These are phyloP conservation scores for Glycine latifolia DNA, from an alignment of 306 rosid genomes.

Conservation along the genomic window DNA sequence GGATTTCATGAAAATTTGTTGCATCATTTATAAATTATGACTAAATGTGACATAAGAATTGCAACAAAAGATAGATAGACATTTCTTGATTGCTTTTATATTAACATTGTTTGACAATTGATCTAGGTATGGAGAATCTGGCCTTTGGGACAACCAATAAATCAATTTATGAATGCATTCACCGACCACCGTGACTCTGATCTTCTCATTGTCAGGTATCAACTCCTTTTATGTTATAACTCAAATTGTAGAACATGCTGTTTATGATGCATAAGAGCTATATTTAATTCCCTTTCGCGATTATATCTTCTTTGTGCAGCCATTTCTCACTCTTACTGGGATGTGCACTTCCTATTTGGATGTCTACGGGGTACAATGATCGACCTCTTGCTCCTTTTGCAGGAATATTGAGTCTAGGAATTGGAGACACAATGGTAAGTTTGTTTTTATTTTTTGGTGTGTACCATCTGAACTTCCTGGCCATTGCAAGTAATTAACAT, in stretches of 20 bases:
- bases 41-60: constrained; percentile 11
- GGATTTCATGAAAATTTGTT: constrained; percentile 23
- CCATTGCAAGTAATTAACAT: neutral
- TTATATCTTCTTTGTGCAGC: constrained; percentile 55
- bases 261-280: constrained; percentile 41
- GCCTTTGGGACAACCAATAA: constrained; percentile 83
- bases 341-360: constrained; percentile 94
- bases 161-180: constrained; percentile 96
- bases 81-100: constrained; percentile 37
- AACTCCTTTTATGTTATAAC: constrained; percentile 17
- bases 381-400: constrained; percentile 95
- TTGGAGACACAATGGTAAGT: constrained; percentile 94
- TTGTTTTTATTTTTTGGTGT: neutral
- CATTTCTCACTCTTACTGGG: constrained; percentile 95
- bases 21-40: constrained; percentile 3
- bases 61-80: neutral
- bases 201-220: constrained; percentile 86
- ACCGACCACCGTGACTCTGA: constrained; percentile 96
- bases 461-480: neutral
- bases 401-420: constrained; percentile 92
- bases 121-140: constrained; percentile 89
- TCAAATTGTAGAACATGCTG: constrained; percentile 22
- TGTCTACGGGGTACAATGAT: constrained; percentile 87
- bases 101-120: constrained; percentile 41
- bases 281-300: constrained; percentile 28